Evolutionary conservation across 1,284 basidiomycete species (phyloP).

Genomic region (Moniliophthora roreri): DNA sequence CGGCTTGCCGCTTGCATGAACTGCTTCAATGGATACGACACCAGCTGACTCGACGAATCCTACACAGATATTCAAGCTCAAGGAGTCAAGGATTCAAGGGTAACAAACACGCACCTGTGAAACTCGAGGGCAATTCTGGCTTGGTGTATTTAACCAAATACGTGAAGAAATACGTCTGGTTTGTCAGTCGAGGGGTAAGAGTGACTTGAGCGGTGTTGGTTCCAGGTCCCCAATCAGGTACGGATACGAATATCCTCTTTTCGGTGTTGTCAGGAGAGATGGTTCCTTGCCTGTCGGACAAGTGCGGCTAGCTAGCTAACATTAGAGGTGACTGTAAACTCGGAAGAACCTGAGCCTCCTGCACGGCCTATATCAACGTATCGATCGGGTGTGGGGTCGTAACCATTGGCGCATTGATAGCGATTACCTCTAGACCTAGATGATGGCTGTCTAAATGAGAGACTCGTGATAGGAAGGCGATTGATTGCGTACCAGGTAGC

Average conservation of each 20-base stretch:
- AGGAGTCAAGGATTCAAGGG: neutral
- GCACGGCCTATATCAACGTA: no score
- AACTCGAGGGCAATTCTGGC: conserved; percentile 36
- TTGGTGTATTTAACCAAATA: conserved; percentile 38
- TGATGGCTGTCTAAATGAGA: neutral
- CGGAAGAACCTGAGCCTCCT: no score
- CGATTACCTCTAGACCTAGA: no score
- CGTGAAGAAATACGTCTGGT: conserved; percentile 27
- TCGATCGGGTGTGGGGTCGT: no score
- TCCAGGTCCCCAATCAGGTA: conserved; percentile 56
- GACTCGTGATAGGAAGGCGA: neutral
- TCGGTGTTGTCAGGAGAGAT: conserved; percentile 40
- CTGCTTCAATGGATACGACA: conserved; percentile 65
- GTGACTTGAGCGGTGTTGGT: conserved; percentile 42
- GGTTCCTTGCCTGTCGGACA: no score
- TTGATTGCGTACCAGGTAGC: conserved; percentile 53
- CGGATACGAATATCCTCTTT: conserved; percentile 52
- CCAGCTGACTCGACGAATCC: conserved; percentile 67
- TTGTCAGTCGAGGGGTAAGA: conserved; percentile 44
- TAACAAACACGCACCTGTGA: conserved; percentile 40
- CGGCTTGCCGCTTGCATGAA: conserved; percentile 49
- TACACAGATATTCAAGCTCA: conserved; percentile 16
- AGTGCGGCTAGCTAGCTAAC: no score
- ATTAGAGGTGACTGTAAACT: no score
- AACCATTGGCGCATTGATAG: no score